Evolutionary conservation across 768 basidiomycete species (phyloP), one percentile per base, ranked within the genome.

Genomic region (Mycena maculata): DNA sequence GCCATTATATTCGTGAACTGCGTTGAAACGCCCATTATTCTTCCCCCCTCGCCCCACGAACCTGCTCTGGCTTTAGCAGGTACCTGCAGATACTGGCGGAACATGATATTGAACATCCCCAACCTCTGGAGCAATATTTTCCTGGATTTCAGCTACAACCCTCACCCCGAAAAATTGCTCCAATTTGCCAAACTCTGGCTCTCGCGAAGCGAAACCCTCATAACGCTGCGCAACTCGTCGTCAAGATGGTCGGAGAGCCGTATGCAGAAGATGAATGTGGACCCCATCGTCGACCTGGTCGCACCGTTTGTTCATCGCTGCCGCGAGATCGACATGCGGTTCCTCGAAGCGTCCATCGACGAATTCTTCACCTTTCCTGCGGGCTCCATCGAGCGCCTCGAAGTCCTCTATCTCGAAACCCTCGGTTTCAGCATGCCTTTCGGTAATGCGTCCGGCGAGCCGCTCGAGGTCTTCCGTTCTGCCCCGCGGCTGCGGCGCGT

Each of bases 301-400:
- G 69, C 61, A 16, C 69, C 69, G 25, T 70, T 63, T 49, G 33
- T 60, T 20, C 18, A 20, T 39, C 69, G 69, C 20, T 71, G 58
- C 54, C 69, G 69, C 62, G 65, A 71, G 45, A 60, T 71, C 65
- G 69, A 71, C 62, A 38, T 71, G 39, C 69, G 69, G 18, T 71
- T 71, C 59, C 28, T 67, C 31, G 69, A 71, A 27, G 50, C 69
- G 47, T 67, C 69, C 27, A 67, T 71, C 27, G 69, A 71, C 62
- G 65, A 71, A 28, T 71, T 71, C 48, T 71, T 71, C 28, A 56
- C 61, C 38, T 45, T 71, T 10, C 69, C 69, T 28, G 30, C 42
- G 20, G 55, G 63, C 31, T 67, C 69, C 22, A 71, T 71, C 45
- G 62, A 63, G 8, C 65, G 42, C 48, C 69, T 71, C 41, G 69